Conservation (phyloP, 805 yeast genomes). For the Komagataella populi region DNA sequence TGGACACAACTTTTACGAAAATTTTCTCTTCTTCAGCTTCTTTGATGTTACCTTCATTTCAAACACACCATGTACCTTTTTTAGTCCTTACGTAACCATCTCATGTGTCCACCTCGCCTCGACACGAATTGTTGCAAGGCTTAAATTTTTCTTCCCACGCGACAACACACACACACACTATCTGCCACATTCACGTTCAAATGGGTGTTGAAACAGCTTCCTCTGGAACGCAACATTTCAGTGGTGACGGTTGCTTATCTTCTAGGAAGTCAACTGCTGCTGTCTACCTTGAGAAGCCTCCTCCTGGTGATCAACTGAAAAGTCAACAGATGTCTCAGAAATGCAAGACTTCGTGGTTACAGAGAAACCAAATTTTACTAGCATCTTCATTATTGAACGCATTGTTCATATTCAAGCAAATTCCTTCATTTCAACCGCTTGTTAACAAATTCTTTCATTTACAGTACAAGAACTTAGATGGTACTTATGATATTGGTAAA, state of each 20-base stretch:
- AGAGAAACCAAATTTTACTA: constrained; percentile 5
- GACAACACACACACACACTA: neutral
- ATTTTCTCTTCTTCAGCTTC: neutral
- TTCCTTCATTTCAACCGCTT: constrained; percentile 14
- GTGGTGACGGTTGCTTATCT: neutral
- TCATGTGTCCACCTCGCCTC: neutral
- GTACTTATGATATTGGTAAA: constrained; percentile 37
- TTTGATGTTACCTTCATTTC: neutral
- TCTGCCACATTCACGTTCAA: neutral
- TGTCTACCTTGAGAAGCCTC: neutral
- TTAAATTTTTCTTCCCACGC: neutral
- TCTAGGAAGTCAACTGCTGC: neutral
- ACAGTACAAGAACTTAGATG: constrained; percentile 21
- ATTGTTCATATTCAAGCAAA: constrained; percentile 7
- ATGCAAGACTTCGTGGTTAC: neutral
- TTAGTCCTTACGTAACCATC: neutral
- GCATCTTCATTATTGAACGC: constrained; percentile 6
- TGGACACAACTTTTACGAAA: neutral
- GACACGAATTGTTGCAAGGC: neutral
- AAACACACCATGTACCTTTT: neutral
- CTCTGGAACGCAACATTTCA: neutral
- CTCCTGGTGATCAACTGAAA: neutral
- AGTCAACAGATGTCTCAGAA: neutral
- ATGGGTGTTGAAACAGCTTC: neutral
- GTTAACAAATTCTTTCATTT: constrained; percentile 24